A percentile compares a stretch with the other conserved stretches of the same genome.
Conservation (phyloP, 2,329 filamentous ascomycete genomes). For the Xylariaceae sp. region DNA sequence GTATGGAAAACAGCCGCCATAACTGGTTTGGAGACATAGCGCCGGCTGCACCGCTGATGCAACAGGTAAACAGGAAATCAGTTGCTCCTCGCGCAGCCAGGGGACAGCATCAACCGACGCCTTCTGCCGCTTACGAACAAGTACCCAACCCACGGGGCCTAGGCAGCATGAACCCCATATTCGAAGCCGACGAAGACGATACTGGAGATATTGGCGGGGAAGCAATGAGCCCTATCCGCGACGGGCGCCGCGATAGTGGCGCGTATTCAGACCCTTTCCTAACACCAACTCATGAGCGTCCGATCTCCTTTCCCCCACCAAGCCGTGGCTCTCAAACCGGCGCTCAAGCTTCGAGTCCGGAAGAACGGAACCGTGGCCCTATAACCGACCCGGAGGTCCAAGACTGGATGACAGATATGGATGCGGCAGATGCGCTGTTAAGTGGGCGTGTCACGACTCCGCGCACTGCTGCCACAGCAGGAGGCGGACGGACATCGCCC, state of each 20-base stretch:
- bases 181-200: conserved; percentile 64
- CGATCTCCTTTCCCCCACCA: conserved; percentile 40
- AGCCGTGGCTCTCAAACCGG: conserved; percentile 45
- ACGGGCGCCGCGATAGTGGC: conserved; percentile 31
- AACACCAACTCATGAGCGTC: conserved; percentile 48
- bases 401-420: conserved; percentile 64
- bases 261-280: conserved; percentile 57
- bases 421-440: conserved; percentile 60
- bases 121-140: conserved; percentile 40
- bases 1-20: conserved; percentile 36
- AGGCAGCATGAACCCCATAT: conserved; percentile 62
- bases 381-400: conserved; percentile 59
- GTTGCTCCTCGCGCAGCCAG: conserved; percentile 40
- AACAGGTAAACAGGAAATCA: conserved; percentile 39
- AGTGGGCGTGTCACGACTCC: conserved; percentile 51
- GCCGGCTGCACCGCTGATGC: conserved; percentile 17
- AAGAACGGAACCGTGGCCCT: conserved; percentile 41
- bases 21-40: conserved; percentile 38
- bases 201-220: conserved; percentile 45
- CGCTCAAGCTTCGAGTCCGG: conserved; percentile 50
- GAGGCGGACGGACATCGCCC: conserved; percentile 22
- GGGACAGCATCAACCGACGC: conserved; percentile 47
- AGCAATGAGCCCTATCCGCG: conserved; percentile 34
- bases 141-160: conserved; percentile 38
- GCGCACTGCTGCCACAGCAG: conserved; percentile 28